phyloP scores from a whole-genome alignment of 2,329 filamentous ascomycete genomes.

The Aureobasidium sp. region DNA sequence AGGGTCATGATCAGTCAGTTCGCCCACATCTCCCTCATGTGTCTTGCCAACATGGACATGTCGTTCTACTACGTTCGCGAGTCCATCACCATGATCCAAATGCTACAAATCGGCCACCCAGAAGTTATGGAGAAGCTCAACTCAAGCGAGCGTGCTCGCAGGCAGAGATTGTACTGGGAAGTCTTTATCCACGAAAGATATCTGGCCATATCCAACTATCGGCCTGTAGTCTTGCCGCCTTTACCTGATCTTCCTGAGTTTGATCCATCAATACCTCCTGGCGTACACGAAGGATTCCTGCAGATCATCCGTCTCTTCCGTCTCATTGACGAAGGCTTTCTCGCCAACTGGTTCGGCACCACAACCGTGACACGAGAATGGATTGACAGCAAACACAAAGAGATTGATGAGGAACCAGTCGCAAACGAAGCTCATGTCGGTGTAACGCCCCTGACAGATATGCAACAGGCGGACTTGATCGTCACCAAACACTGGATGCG shows the following conservation, averaged over 20 bases:
- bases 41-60: slow-evolving; percentile 41
- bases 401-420: slow-evolving; percentile 34
- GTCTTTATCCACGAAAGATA: slow-evolving; percentile 53
- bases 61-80: slow-evolving; percentile 48
- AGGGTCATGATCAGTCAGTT: slow-evolving; percentile 47
- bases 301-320: slow-evolving; percentile 41
- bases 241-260: slow-evolving; percentile 34
- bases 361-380: slow-evolving; percentile 33
- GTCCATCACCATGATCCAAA: slow-evolving; percentile 41
- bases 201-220: slow-evolving; percentile 46
- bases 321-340: slow-evolving; percentile 39
- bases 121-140: slow-evolving; percentile 28
- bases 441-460: slow-evolving; percentile 27
- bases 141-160: slow-evolving; percentile 33
- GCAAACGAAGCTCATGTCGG: slow-evolving; percentile 15
- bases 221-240: slow-evolving; percentile 36
- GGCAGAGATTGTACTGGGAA: slow-evolving; percentile 50
- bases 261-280: slow-evolving; percentile 33
- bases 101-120: slow-evolving; percentile 39
- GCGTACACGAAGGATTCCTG: slow-evolving; percentile 38
- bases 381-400: slow-evolving; percentile 41
- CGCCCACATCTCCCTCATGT: slow-evolving; percentile 48
- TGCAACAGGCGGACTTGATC: slow-evolving; percentile 45
- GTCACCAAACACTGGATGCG: slow-evolving; percentile 46
- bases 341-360: slow-evolving; percentile 36